Conservation (phyloP, 345 rosid species). For the Hibiscus trionum region DNA sequence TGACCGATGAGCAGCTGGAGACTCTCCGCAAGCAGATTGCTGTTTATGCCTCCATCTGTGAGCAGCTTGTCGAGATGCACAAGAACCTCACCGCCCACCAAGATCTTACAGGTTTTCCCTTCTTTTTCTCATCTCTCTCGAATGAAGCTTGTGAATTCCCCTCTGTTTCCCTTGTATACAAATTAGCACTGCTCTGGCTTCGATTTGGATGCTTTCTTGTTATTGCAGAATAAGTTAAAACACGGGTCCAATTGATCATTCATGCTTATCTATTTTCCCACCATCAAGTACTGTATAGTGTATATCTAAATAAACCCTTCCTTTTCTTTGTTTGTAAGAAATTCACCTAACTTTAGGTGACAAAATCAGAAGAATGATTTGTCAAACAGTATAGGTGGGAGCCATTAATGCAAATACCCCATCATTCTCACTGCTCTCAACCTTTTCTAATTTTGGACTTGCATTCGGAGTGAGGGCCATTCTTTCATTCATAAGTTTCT, state of each 20-base stretch:
- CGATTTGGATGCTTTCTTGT: not conserved
- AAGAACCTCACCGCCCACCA: constrained; percentile 81
- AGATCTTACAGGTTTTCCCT: constrained; percentile 61
- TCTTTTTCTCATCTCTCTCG: no score
- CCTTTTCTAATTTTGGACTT: no score
- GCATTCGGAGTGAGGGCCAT: no score
- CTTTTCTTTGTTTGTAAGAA: not conserved
- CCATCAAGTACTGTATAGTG: not conserved
- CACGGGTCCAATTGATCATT: not conserved
- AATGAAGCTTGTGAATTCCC: not conserved
- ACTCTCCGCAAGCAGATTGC: constrained; percentile 91
- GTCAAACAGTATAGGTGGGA: not conserved
- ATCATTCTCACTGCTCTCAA: no score
- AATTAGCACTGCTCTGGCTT: not conserved
- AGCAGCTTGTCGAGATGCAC: constrained; percentile 94
- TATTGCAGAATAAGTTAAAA: not conserved
- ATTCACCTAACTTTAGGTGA: constrained; percentile 1
- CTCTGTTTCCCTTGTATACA: not conserved
- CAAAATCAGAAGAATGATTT: not conserved
- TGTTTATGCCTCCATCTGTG: constrained; percentile 83
- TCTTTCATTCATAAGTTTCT: no score
- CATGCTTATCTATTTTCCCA: not conserved
- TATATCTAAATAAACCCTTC: not conserved
- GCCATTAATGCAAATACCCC: not conserved
- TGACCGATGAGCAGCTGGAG: constrained; percentile 97